Percentiles rank a stretch among this genome's conserved stretches.
phyloP scores from a whole-genome alignment of 202 grass and related monocot species.

The Schoenoplectus tabernaemontani region DNA sequence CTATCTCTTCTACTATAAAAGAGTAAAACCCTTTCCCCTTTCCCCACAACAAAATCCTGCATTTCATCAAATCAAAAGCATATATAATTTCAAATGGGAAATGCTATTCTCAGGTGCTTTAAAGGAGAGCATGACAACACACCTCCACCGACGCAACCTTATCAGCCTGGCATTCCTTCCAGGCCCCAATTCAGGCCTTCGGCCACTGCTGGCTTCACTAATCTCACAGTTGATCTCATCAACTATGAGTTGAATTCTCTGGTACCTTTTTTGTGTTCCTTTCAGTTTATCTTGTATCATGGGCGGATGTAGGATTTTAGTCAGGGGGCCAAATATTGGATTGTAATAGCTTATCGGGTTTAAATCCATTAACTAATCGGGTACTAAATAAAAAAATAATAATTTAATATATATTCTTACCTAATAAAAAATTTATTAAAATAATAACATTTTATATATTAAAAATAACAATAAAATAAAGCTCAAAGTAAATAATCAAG shows the following conservation, averaged over 20 bases:
- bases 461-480: too few relatives aligned
- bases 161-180: not conserved
- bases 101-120: slow-evolving; percentile 19
- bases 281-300: not conserved
- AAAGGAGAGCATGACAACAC: not conserved
- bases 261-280: slow-evolving; percentile 21
- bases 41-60: not conserved
- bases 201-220: slow-evolving; percentile 5
- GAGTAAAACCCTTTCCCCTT: not conserved
- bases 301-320: too few relatives aligned
- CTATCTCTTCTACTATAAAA: too few relatives aligned
- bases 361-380: too few relatives aligned
- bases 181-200: slow-evolving; percentile 13
- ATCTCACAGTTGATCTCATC: slow-evolving; percentile 24
- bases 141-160: not conserved
- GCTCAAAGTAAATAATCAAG: too few relatives aligned
- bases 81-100: slow-evolving; percentile 15
- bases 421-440: too few relatives aligned
- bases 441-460: too few relatives aligned
- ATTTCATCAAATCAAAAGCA: not conserved
- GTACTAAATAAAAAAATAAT: too few relatives aligned
- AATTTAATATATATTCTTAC: too few relatives aligned
- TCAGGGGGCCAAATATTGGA: too few relatives aligned
- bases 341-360: too few relatives aligned
- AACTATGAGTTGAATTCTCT: slow-evolving; percentile 28